These are phyloP conservation scores for Wallacemonas rigidus DNA, from an alignment of 208 protist species.

Conservation along the genomic window DNA sequence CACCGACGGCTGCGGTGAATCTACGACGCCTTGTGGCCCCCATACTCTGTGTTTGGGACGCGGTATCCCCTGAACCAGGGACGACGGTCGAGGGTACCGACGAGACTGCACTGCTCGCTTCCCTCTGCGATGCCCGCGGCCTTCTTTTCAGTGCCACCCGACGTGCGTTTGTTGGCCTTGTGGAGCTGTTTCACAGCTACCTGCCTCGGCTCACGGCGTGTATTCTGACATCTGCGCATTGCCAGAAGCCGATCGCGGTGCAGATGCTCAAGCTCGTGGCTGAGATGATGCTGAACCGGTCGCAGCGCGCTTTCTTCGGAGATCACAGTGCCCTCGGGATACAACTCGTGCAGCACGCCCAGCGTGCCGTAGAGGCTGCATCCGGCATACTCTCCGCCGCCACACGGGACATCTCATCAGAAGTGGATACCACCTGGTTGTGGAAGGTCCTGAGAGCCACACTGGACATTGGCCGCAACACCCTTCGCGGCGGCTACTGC, in stretches of 20 bases:
- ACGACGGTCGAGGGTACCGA: not conserved
- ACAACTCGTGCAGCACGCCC: conserved; percentile 33
- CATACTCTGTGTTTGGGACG: conserved; percentile 3
- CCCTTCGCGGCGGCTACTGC: conserved; percentile 60
- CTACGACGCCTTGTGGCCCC: conserved; percentile 9
- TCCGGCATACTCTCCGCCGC: conserved; percentile 13
- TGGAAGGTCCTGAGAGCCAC: conserved; percentile 46
- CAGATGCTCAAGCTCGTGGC: conserved; percentile 37
- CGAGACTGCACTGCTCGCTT: conserved; percentile 1
- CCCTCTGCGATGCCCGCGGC: conserved; percentile 41
- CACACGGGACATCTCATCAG: not conserved
- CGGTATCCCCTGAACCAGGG: not conserved
- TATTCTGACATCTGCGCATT: conserved; percentile 18
- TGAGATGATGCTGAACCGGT: conserved; percentile 42
- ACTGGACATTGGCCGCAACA: conserved; percentile 39
- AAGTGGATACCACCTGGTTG: conserved; percentile 30
- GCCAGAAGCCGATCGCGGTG: conserved; percentile 17
- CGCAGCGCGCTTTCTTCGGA: conserved; percentile 44
- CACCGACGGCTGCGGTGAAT: not conserved
- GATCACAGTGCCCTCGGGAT: conserved; percentile 25
- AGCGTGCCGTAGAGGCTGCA: conserved; percentile 19
- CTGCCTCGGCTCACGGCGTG: conserved; percentile 27
- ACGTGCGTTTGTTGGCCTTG: conserved; percentile 31
- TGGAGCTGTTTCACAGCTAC: conserved; percentile 37
- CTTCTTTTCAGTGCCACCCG: conserved; percentile 41